Evolutionary conservation across 169 alveolate species (phyloP).

Genomic region (Cryptosporidium ryanae): DNA sequence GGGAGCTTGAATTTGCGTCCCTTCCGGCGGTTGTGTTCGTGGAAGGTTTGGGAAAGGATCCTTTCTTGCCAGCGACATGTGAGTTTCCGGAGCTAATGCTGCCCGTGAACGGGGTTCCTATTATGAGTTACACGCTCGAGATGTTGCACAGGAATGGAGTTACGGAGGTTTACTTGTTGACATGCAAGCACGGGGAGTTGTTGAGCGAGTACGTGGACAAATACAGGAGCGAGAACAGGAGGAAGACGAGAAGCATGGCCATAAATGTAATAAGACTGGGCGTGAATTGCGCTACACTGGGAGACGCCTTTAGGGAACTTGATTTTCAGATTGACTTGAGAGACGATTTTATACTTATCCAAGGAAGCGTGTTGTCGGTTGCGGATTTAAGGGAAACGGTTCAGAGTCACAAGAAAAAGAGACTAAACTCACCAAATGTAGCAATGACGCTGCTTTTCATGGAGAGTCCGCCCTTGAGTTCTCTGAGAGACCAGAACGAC

Average conservation of each 20-base stretch:
- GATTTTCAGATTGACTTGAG: conserved; percentile 60
- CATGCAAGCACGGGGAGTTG: conserved; percentile 6
- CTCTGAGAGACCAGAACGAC: conserved; percentile 25
- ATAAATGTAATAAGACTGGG: conserved; percentile 37
- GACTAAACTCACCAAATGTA: conserved; percentile 6
- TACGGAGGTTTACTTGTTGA: conserved; percentile 41
- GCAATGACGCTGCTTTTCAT: conserved; percentile 55
- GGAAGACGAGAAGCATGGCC: background rate
- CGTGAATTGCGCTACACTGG: conserved; percentile 25
- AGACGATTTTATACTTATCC: conserved; percentile 57
- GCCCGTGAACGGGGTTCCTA: conserved; percentile 68
- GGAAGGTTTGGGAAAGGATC: conserved; percentile 48
- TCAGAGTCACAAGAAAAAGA: conserved; percentile 32
- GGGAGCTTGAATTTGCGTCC: conserved; percentile 15
- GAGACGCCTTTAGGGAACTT: conserved; percentile 60
- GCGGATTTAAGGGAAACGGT: conserved; percentile 53
- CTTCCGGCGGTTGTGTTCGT: conserved; percentile 58
- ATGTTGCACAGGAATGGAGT: conserved; percentile 60
- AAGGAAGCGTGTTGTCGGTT: conserved; percentile 36
- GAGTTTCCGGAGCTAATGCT: conserved; percentile 53
- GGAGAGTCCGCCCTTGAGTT: conserved; percentile 66
- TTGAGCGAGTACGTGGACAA: conserved; percentile 4
- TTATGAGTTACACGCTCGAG: conserved; percentile 42
- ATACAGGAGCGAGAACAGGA: background rate
- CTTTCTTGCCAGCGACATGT: conserved; percentile 55